phyloP scores from a whole-genome alignment of 2,329 filamentous ascomycete species.

The Diaporthe sp. region DNA sequence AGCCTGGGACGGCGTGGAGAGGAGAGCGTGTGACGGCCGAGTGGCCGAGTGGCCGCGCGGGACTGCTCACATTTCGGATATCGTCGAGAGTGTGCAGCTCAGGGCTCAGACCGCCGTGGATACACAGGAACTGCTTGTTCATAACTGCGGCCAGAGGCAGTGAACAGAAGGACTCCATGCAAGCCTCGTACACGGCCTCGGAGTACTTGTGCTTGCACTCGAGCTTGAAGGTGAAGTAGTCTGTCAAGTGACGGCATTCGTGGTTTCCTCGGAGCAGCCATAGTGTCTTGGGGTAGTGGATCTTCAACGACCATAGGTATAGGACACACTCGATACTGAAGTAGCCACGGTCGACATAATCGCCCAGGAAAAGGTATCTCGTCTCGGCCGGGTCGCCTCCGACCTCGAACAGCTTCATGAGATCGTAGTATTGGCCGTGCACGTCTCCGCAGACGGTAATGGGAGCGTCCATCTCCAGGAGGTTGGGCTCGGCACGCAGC shows the following conservation, averaged over 20 bases:
- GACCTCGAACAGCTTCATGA: conserved; percentile 99
- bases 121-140: conserved; percentile 99
- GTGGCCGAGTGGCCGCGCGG: conserved; percentile 3
- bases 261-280: conserved; percentile 99
- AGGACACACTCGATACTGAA: conserved; percentile 99
- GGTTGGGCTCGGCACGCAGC: conserved; percentile 90
- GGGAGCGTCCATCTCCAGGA: conserved; percentile 98
- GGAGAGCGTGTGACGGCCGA: conserved; percentile 1
- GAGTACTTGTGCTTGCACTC: conserved; percentile 99
- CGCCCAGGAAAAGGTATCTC: conserved; percentile 94
- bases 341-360: conserved; percentile 98
- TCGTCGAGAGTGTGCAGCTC: conserved; percentile 97
- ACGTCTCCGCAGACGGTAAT: conserved; percentile 99
- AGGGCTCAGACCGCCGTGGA: conserved; percentile 95
- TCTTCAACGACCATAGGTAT: conserved; percentile 98
- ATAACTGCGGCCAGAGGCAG: conserved; percentile 95
- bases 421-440: conserved; percentile 98
- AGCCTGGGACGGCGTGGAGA: conserved; percentile 10
- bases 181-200: conserved; percentile 94
- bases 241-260: conserved; percentile 97
- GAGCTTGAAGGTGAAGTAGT: conserved; percentile 99
- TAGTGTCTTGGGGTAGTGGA: conserved; percentile 97
- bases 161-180: conserved; percentile 97
- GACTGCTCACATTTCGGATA: conserved; percentile 80
- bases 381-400: conserved; percentile 97